Percentiles rank a stretch among this genome's conserved stretches.
Conservation (phyloP, 768 basidiomycete species). For the Suillus fuscotomentosus region DNA sequence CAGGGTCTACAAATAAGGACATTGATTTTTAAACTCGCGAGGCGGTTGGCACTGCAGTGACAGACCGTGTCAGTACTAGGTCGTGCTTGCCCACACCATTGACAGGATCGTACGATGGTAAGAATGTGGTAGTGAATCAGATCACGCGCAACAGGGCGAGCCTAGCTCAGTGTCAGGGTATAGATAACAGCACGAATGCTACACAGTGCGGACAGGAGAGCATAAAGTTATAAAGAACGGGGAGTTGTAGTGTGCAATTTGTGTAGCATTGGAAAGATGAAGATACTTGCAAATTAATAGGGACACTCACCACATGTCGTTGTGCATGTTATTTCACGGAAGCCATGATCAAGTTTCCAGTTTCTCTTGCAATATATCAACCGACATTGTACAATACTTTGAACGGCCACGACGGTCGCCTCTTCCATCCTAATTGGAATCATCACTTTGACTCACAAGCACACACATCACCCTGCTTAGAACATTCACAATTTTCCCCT, state of each 20-base stretch:
- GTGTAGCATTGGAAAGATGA: not conserved
- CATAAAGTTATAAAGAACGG: not conserved
- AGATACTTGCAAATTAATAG: not conserved
- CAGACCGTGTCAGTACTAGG: too few species aligned
- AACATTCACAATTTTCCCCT: conserved; percentile 18
- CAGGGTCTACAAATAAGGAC: too few species aligned
- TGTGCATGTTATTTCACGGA: not conserved
- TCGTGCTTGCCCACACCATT: too few species aligned
- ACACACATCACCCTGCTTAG: conserved; percentile 13
- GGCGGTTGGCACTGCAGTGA: too few species aligned
- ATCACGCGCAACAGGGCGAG: too few species aligned
- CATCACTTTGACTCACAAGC: conserved; percentile 19
- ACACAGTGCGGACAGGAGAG: not conserved
- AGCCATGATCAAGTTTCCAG: not conserved
- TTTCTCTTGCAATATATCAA: not conserved
- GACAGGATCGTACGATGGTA: too few species aligned
- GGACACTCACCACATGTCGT: not conserved
- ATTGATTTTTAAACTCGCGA: too few species aligned
- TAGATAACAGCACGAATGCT: not conserved
- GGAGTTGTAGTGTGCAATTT: not conserved
- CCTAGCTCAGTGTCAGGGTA: not conserved
- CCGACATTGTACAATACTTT: not conserved
- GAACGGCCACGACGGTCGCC: not conserved
- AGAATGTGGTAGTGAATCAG: too few species aligned
- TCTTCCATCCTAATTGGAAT: not conserved